Evolutionary conservation across 179 eudicot genomes (phyloP), one percentile per base, ranked within the genome.

Genomic region (Dionaea muscipula): DNA sequence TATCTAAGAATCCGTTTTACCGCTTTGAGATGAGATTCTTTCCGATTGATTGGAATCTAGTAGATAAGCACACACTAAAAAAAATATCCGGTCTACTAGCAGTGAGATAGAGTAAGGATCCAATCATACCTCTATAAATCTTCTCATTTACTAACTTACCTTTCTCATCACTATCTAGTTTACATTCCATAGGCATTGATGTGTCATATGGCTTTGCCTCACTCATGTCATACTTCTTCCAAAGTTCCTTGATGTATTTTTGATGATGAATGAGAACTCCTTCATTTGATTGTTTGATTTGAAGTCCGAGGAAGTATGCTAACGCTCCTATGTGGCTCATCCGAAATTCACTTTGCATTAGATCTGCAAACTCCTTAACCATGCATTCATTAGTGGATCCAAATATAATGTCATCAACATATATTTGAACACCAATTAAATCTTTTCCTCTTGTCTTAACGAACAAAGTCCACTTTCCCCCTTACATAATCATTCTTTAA

Each of bases 321-420:
- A 51, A 28, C 27, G 9, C 39, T 7, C 39, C 39, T 7, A 51
- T 27, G 9, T n/a, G 0, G 1, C 8, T 2, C 39, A 51, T 51
- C 20, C 12, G 19, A 51, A 28, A 51, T 2, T 51, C 39, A 27
- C 40, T 27, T 7, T 4, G 26, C 56, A 54, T 54, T 12, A 19
- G 7, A 0, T 18, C 18, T 3, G 18, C 23, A 19, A 54, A 35
- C 16, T 15, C 1, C 4, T 54, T n/a, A 15, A 12, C n/a, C 6
- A 36, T 6, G 6, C 0, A 3, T 1, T 33, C 26, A 21, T 54
- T 20, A 21, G 58, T 54, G 20, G 56, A 5, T 1, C 41, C 41
- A 53, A 31, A 53, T 0, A 35, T 33, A 11, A 28, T 53, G 11
- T 53, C 56, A 53, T 31, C 56, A 7, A 53, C 40, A 53, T 31